Percentiles rank a stretch among this genome's conserved stretches.
phyloP scores from a whole-genome alignment of 139 green algal species.

The Chlamydomonas sp. region DNA sequence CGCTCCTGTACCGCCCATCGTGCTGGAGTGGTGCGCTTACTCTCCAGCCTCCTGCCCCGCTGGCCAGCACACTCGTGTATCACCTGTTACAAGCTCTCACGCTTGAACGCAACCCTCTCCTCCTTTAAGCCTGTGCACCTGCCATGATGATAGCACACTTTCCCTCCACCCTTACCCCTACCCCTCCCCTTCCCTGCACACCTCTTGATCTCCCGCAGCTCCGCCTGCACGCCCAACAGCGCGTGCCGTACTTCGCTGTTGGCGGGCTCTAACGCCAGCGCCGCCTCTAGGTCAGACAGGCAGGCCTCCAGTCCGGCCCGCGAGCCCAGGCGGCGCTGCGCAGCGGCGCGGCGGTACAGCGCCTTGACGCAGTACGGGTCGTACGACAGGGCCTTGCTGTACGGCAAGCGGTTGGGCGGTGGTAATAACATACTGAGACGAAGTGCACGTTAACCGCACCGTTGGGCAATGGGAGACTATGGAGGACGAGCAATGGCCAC shows the following conservation, averaged over 20 bases:
- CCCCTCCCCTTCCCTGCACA: background rate
- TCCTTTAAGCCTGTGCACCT: background rate
- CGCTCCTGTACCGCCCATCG: too few species aligned
- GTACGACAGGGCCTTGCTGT: conserved; percentile 46
- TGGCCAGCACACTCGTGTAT: too few species aligned
- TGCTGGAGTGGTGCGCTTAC: too few species aligned
- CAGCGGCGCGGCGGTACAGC: conserved; percentile 44
- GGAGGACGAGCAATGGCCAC: too few species aligned
- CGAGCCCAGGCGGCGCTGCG: conserved; percentile 10
- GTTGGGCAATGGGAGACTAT: too few species aligned
- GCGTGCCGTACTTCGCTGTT: conserved; percentile 39
- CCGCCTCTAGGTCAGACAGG: conserved; percentile 17
- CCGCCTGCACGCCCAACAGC: conserved; percentile 1
- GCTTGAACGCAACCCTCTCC: too few species aligned
- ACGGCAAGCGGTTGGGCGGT: background rate
- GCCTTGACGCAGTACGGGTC: conserved; percentile 47
- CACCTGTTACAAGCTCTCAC: too few species aligned
- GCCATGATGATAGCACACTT: background rate
- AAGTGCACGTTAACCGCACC: background rate
- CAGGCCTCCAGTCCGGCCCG: conserved; percentile 10
- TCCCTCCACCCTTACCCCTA: too few species aligned
- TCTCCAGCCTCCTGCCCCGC: too few species aligned
- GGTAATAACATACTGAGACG: background rate
- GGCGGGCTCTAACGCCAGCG: conserved; percentile 35
- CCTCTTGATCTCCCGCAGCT: conserved; percentile 42